Percentiles rank a stretch among this genome's conserved stretches.
These are phyloP conservation scores for Aspergillus oerlinghausenensis DNA, from an alignment of 2,329 filamentous ascomycete species.

Conservation along the genomic window DNA sequence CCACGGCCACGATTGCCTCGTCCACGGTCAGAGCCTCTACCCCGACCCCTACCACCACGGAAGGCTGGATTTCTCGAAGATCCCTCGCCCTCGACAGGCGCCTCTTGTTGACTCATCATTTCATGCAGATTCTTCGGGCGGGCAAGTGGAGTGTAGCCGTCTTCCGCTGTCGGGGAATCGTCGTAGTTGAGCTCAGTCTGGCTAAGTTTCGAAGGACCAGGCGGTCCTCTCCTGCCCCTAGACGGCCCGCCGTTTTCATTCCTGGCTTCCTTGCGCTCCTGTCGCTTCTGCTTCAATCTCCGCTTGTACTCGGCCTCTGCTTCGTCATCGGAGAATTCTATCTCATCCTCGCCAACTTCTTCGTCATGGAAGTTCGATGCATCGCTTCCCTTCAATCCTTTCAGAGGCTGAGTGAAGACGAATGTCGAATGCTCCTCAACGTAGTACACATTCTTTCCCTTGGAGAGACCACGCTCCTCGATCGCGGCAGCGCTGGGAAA, in stretches of 20 bases:
- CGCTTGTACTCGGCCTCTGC: conserved; percentile 79
- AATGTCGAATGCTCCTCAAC: conserved; percentile 72
- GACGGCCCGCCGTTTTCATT: conserved; percentile 38
- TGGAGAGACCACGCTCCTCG: conserved; percentile 59
- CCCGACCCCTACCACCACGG: conserved; percentile 47
- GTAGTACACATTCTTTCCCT: conserved; percentile 72
- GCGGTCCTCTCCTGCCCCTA: conserved; percentile 31
- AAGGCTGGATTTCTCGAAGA: conserved; percentile 34
- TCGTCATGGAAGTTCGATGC: conserved; percentile 95
- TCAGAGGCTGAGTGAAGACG: conserved; percentile 80
- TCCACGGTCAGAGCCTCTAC: conserved; percentile 37
- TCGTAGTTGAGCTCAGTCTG: conserved; percentile 59
- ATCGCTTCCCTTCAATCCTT: conserved; percentile 79
- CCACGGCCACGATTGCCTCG: conserved; percentile 17
- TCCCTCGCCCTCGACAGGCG: conserved; percentile 31
- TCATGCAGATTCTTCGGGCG: conserved; percentile 61
- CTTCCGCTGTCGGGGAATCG: conserved; percentile 49
- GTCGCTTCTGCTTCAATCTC: conserved; percentile 62
- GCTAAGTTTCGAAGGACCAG: conserved; percentile 36
- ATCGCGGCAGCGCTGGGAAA: conserved; percentile 69
- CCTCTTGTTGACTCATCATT: conserved; percentile 41
- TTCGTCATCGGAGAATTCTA: conserved; percentile 96
- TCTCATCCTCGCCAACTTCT: conserved; percentile 77
- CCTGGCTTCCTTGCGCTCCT: conserved; percentile 49
- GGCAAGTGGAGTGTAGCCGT: conserved; percentile 63